Evolutionary conservation across 2,329 filamentous ascomycete species (phyloP), one percentile per base, ranked within the genome.

Genomic region (Trichoderma pleuroti): DNA sequence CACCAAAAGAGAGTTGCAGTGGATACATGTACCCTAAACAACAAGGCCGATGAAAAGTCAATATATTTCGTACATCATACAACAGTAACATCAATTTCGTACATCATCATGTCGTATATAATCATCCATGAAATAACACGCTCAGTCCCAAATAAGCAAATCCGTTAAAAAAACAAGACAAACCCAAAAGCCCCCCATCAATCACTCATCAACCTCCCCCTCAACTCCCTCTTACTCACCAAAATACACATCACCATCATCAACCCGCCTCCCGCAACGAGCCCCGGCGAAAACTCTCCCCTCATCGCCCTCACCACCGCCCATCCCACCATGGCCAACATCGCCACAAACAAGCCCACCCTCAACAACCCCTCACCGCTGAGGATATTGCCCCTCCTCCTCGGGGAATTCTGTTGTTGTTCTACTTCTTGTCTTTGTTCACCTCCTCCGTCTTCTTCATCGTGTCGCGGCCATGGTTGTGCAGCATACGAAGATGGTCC

Each of bases 231-330:
- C 64, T 18, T 67, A 42, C 28, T 39, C 18, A 59, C 52, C 52
- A 67, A 34, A 39, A 32, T 18, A 21, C 64, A 67, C 34, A 67
- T 42, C 10, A 67, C n/a, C 34, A 67, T 32, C 64, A 67, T 57
- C n/a, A 67, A 8, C 11, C 64, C 64, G 11, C 64, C 64, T 34
- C 64, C 64, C 24, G 12, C 64, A 24, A 67, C 26, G 18, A 67
- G 24, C 11, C 64, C 64, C 34, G 64, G 64, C 34, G 64, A 67
- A 46, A 67, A 67, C 18, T 24, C 16, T 7, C 64, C 52, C 18
- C 12, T 26, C 34, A 67, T 0, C 24, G 64, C 52, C 64, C 36
- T 59, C 64, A 46, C 64, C 7, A 67, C 12, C 18, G 64, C 52
- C 34, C 30, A 24, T 11, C 24, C 24, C 18, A 67, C 52, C 52